Percentiles rank a stretch among this genome's conserved stretches.
phyloP scores from a whole-genome alignment of 805 yeast genomes.

The Brettanomyces sp. region DNA sequence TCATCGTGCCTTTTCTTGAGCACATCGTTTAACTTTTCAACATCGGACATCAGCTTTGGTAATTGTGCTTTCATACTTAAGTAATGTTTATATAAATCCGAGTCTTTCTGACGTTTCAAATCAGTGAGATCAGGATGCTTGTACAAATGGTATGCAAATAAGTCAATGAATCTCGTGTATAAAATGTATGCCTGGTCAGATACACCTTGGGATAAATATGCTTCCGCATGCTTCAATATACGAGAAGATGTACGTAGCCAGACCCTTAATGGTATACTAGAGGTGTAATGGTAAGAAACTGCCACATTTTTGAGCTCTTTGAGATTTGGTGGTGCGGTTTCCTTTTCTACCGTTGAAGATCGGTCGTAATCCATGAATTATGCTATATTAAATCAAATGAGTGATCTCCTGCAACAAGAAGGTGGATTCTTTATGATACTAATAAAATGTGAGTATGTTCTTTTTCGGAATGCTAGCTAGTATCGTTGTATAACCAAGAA shows the following conservation, averaged over 20 bases:
- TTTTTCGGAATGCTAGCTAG: too few species aligned
- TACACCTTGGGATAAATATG: slow-evolving; percentile 34
- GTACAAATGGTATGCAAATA: slow-evolving; percentile 38
- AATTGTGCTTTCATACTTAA: slow-evolving; percentile 12
- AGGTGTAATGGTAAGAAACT: slow-evolving; percentile 42
- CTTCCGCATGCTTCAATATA: slow-evolving; percentile 36
- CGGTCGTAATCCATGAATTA: too few species aligned
- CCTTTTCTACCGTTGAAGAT: background rate
- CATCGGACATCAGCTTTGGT: slow-evolving; percentile 21
- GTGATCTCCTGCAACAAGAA: too few species aligned
- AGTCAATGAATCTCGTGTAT: slow-evolving; percentile 51
- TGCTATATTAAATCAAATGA: too few species aligned
- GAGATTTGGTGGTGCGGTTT: slow-evolving; percentile 8
- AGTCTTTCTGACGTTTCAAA: slow-evolving; percentile 14
- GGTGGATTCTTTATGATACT: too few species aligned
- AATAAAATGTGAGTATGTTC: too few species aligned
- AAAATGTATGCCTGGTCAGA: slow-evolving; percentile 44
- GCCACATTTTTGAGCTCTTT: slow-evolving; percentile 39
- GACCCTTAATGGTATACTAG: slow-evolving; percentile 37
- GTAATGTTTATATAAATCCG: slow-evolving; percentile 20
- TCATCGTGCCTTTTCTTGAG: slow-evolving; percentile 18
- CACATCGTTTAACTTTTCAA: slow-evolving; percentile 20
- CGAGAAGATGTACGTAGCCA: slow-evolving; percentile 49
- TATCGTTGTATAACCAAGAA: too few species aligned
- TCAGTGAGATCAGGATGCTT: slow-evolving; percentile 34